Base-by-base conservation (phyloP, 805 yeast genomes). In the Starmera caribaea region DNA sequence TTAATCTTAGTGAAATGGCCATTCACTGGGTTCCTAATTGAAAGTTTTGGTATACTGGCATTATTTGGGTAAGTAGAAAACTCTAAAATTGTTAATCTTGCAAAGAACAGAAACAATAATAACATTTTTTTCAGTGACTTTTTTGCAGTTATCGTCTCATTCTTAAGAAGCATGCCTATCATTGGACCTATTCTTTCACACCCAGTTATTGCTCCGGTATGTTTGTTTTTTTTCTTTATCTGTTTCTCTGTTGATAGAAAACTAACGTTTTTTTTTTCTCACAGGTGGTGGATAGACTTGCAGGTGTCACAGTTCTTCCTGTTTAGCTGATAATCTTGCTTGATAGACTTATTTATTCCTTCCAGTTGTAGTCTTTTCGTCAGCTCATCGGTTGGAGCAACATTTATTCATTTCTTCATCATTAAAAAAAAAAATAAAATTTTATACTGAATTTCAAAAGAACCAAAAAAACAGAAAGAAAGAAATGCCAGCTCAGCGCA, bases 11-110 rank as follows among this genome's bases (percentile, higher is more conserved):
- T 75, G 50, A 83, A 82, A 53, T 71, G 81, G 64, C 76, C 97
- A 2, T 84, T 92, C 54, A 51, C 80, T 21, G 98, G 98, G 8
- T 90, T 92, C 54, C 57, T 81, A 2, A 63, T 90, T 32, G 98
- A 90, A 59, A 74, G 81, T 38, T 65, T 89, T 45, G 98, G 98
- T n/a, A 86, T 90, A 21, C 62, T 90, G 44, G 89, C 86, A 8
- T 66, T 90, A 30, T 90, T 92, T 63, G 98, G 58, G 40, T 42
- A 41, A 17, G 44, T 34, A 63, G 5, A 8, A 17, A 8, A 10
- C 15, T 30, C 11, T 16, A 12, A 11, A n/a, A n/a, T n/a, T n/a
- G n/a, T n/a, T n/a, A n/a, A n/a, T n/a, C n/a, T n/a, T n/a, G n/a
- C 4, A 24, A 13, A n/a, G 6, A 14, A 7, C 32, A 27, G 16